These are phyloP conservation scores for Mariannaea elegans DNA, from an alignment of 2,329 filamentous ascomycete genomes.

Conservation along the genomic window DNA sequence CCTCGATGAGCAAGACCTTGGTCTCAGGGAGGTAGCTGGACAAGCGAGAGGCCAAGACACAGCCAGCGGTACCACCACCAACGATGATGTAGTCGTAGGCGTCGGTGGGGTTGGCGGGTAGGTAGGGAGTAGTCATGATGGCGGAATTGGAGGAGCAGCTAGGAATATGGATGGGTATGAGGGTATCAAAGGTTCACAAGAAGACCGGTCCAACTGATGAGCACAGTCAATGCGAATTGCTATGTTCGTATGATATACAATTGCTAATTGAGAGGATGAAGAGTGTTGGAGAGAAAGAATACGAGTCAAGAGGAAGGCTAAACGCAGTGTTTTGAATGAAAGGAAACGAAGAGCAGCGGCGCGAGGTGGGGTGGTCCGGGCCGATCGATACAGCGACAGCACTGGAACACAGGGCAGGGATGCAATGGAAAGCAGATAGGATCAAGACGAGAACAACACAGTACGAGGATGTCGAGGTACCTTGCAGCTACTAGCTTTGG, in stretches of 20 bases:
- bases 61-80: constrained; percentile 86
- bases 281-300: constrained; percentile 1
- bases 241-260: background rate
- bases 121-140: constrained; percentile 73
- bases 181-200: background rate
- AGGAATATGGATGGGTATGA: background rate
- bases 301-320: background rate
- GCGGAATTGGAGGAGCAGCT: constrained; percentile 2
- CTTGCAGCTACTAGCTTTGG: constrained; percentile 12
- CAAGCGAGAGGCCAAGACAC: constrained; percentile 82
- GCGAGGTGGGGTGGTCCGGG: constrained; percentile 4
- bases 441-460: constrained; percentile 1
- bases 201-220: constrained; percentile 10
- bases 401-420: background rate
- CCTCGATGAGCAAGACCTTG: constrained; percentile 85
- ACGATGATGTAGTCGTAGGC: constrained; percentile 87
- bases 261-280: background rate
- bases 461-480: constrained; percentile 20
- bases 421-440: background rate
- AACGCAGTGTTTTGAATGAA: constrained; percentile 16
- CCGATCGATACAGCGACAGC: constrained; percentile 11
- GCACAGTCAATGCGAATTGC: constrained; percentile 5
- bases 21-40: constrained; percentile 86
- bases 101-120: constrained; percentile 70
- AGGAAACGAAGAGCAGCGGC: constrained; percentile 6